Conservation (phyloP, 306 rosid genomes). For the Cicer bijugum region DNA sequence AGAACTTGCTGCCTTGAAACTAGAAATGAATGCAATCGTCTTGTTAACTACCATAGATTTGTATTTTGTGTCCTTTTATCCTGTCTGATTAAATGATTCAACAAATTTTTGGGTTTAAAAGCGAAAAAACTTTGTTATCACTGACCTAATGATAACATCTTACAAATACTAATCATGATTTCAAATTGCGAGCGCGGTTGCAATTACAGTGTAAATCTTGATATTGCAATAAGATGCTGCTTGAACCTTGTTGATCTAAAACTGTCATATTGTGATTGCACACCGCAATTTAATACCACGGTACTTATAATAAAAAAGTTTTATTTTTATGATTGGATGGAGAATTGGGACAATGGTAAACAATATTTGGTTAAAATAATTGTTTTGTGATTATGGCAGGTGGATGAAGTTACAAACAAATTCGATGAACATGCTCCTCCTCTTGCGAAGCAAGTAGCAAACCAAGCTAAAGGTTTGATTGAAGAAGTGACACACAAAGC, state of each 20-base stretch:
- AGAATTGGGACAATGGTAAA: neutral
- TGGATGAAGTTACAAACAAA: constrained; percentile 59
- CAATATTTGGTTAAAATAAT: neutral
- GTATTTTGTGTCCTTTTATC: neutral
- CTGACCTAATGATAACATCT: neutral
- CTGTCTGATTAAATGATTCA: neutral
- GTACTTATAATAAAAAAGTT: no score
- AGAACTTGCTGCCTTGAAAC: neutral
- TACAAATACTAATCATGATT: neutral
- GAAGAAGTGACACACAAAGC: constrained; percentile 50
- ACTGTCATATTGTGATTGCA: no score
- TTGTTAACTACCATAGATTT: neutral
- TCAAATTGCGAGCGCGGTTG: no score
- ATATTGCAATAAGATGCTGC: no score
- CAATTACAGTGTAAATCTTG: no score
- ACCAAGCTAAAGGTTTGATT: constrained; percentile 46
- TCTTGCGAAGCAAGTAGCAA: constrained; percentile 56
- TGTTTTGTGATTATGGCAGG: constrained; percentile 50
- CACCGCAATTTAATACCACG: no score
- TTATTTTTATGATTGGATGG: neutral
- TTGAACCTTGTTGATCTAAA: no score
- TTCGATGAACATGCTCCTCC: constrained; percentile 69
- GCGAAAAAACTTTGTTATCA: no score
- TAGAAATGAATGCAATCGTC: constrained; percentile 1
- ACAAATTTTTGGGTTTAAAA: no score